Evolutionary conservation across 768 basidiomycete species (phyloP).

Genomic region (Porphyrellus cyaneotinctus): DNA sequence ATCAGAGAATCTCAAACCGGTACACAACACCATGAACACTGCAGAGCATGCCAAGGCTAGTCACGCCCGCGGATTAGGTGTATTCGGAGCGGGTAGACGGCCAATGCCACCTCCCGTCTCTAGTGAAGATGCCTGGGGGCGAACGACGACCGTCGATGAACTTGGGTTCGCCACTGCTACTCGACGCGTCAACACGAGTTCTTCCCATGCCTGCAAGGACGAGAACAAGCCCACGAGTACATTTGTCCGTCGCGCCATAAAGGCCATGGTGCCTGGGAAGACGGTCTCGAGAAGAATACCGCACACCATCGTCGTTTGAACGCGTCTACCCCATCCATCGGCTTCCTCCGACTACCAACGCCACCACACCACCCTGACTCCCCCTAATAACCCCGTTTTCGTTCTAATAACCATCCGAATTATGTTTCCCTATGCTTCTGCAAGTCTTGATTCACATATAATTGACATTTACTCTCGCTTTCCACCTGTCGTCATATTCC

Average conservation of each 20-base stretch:
- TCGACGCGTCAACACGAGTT: constrained; percentile 21
- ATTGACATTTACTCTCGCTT: constrained; percentile 6
- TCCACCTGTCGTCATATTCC: constrained; percentile 26
- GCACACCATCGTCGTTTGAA: constrained; percentile 31
- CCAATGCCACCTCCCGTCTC: constrained; percentile 72
- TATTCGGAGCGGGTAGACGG: constrained; percentile 37
- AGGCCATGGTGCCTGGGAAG: constrained; percentile 70
- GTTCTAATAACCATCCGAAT: constrained; percentile 15
- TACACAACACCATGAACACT: constrained; percentile 30
- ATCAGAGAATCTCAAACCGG: constrained; percentile 54
- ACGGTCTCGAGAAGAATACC: constrained; percentile 49
- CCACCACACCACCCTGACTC: not conserved
- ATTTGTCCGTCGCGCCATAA: constrained; percentile 67
- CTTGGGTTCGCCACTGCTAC: constrained; percentile 50
- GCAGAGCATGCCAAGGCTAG: constrained; percentile 18
- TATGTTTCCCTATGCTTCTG: constrained; percentile 17
- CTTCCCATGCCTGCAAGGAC: constrained; percentile 37
- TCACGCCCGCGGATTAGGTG: constrained; percentile 25
- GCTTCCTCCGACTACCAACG: not conserved
- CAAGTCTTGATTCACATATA: constrained; percentile 1
- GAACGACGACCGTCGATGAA: constrained; percentile 57
- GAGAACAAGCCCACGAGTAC: constrained; percentile 39
- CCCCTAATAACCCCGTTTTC: not conserved
- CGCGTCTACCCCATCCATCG: not conserved
- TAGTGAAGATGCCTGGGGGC: constrained; percentile 51